Base-by-base conservation (phyloP, 108 stramenopile species). In the Pseudonitzschia multistriata region DNA sequence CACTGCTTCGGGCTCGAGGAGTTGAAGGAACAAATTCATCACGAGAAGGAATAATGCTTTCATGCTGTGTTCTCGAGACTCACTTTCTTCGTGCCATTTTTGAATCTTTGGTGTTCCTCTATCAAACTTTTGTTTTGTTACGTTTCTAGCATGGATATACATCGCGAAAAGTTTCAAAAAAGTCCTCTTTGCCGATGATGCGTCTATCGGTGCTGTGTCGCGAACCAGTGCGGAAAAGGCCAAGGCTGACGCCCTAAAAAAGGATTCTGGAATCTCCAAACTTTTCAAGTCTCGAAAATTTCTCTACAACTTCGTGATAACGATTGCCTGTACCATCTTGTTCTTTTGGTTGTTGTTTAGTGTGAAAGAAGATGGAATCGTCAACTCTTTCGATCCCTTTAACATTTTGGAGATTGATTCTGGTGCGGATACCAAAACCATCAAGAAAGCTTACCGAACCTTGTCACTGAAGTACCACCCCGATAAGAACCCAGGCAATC, bases 321-420 rank as follows among this genome's bases (percentile, higher is more conserved):
- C 92, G 1, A 22, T 91, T 15, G 33, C 76, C 36, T 75, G 92
- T 34, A 83, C 92, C 21, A 21, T 76, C 15, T 34, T 96, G 29
- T 90, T 93, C 66, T 14, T 88, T 24, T 91, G 81, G 81, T 67
- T 96, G 10, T 53, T 79, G 36, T 14, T 80, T 33, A 81, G 77
- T 57, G 90, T 97, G 27, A 79, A 83, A 34, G 56, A 67, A 13
- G 86, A 95, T 62, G 93, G 92, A 45, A 85, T 94, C 73, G 92
- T 97, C 64, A 88, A 89, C 73, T 88, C 92, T n/a, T 97, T 97
- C 66, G 94, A 97, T 78, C 96, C 96, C 37, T 97, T 89, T 73
- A 49, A 67, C 54, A 97, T 97, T 74, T 83, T 97, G 30, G 86
- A 85, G 27, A 81, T 97, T 62, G 92, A 92, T 57, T 48, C 79